phyloP scores from a whole-genome alignment of 2,329 filamentous ascomycete species.

The Cytospora leucostoma region DNA sequence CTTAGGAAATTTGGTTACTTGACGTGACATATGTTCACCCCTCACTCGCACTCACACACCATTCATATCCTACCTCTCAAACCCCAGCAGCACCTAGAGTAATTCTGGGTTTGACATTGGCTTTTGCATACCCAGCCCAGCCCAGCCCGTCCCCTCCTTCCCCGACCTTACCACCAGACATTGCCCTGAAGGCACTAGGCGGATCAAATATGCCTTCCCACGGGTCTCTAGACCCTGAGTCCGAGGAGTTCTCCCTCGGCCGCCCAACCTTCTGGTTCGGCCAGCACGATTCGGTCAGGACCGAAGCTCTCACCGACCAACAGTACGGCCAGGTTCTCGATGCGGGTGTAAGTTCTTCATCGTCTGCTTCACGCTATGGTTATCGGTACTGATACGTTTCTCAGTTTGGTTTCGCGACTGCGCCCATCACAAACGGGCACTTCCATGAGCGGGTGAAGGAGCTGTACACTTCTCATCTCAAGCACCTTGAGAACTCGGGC shows the following conservation, averaged over 20 bases:
- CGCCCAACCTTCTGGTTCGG: slow-evolving; percentile 65
- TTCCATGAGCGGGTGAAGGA: slow-evolving; percentile 70
- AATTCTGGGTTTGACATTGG: neutral
- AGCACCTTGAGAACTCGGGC: slow-evolving; percentile 41
- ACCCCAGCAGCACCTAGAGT: neutral
- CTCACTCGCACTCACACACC: neutral
- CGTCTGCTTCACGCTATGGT: slow-evolving; percentile 19
- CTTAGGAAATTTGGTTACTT: neutral
- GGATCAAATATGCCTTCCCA: slow-evolving; percentile 29
- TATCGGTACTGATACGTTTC: neutral
- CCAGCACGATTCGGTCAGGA: slow-evolving; percentile 69
- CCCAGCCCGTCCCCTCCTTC: neutral
- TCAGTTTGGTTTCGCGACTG: slow-evolving; percentile 78
- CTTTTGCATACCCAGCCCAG: neutral
- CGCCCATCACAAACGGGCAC: slow-evolving; percentile 72
- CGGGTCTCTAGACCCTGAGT: slow-evolving; percentile 34
- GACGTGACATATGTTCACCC: slow-evolving; percentile 1
- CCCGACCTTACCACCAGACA: neutral
- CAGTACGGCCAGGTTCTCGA: slow-evolving; percentile 70
- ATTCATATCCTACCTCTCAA: neutral
- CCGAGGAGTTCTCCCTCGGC: slow-evolving; percentile 34
- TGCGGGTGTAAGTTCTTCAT: slow-evolving; percentile 58
- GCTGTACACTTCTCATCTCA: slow-evolving; percentile 59
- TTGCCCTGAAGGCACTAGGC: neutral
- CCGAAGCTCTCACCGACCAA: slow-evolving; percentile 61